Base-by-base conservation (phyloP, 1,139 yeast species). In the Candida tunisiensis region DNA sequence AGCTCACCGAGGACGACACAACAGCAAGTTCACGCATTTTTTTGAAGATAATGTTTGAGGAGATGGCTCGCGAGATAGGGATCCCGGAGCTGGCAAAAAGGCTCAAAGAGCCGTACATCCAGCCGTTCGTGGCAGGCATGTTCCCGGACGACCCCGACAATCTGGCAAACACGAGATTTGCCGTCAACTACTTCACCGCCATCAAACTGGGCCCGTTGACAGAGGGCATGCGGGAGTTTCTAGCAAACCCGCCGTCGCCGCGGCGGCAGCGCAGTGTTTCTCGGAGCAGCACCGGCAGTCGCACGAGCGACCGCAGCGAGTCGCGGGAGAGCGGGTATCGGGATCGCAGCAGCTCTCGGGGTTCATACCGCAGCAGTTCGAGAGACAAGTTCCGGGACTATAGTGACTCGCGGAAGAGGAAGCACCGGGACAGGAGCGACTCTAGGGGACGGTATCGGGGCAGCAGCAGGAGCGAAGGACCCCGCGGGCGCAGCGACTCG, bases 121-220 rank as follows among this genome's bases (percentile, higher is more conserved):
- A 45, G 70, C 31, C 41, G 11, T 39, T 30, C 10, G 32, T 46
- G 27, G 37, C 31, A 7, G 40, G 44, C 10, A 33, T 56, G 53
- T 72, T 57, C 56, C 75, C 57, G 5, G 23, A 53, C 45, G 25
- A 51, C 36, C 33, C 51, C 35, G 58, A 69, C 20, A 57, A 54
- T 27, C 80, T n/a, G n/a, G n/a, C n/a, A n/a, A n/a, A n/a, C n/a
- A 60, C 72, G 32, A 54, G 91, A 33, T 88, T 83, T 46, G 67
- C 93, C 2, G 82, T 85, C 45, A 88, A 88, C 44, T 88, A 65
- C 47, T 88, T 85, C 51, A 85, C 96, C 0, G 94, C 95, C 2
- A 82, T 88, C 38, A 93, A 93, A 0, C 49, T 85, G 29, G 96
- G 96, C 26, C 62, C 65, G 2, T 47, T 88, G 32, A 85, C 96